Evolutionary conservation across 1,139 yeast genomes (phyloP), one percentile per base, ranked within the genome.

Genomic region (Pichiaceae sp.): DNA sequence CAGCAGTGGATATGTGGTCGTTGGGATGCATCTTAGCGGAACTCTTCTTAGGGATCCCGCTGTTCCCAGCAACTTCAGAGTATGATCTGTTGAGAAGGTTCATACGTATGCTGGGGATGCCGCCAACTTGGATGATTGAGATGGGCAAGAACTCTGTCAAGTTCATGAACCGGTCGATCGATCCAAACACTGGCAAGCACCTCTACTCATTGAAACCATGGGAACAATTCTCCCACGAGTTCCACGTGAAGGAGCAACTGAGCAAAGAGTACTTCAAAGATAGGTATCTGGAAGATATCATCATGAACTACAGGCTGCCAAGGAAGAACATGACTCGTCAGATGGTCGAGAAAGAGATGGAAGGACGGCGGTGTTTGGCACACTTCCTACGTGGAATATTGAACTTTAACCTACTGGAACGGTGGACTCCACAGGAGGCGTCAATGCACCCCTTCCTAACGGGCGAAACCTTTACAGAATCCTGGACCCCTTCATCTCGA

Each of bases 1-100:
- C 95, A 17, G 78, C 95, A 7, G 91, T 91, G 40, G 99, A 91
- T 58, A 87, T 91, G 89, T 91, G 99, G 99, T 87, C 97, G 2
- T 65, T 91, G 32, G 99, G 98, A 2, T 91, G 99, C 63, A 91
- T 93, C 38, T 81, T 89, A 26, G 96, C 96, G 1, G 99, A 91
- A 56, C 63, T 91, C 38, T 91, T 87, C 51, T 62, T 91, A 38
- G 99, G 99, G 1, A 67, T 91, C 39, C 99, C 99, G 1, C 69
- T 91, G 50, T 87, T 91, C 52, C 97, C 99, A 0, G 98, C 98
- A 2, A 74, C 89, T 4, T 84, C 96, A 0, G 98, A 91, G 58
- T 91, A 81, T 59, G 87, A 91, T 54, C 97, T 89, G 59, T 63
- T 93, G 33, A 71, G 78, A 50, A 75, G 95, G 49, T 87, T 91